Evolutionary conservation across 306 rosid species (phyloP).

Genomic region (Mimosa bimucronata): DNA sequence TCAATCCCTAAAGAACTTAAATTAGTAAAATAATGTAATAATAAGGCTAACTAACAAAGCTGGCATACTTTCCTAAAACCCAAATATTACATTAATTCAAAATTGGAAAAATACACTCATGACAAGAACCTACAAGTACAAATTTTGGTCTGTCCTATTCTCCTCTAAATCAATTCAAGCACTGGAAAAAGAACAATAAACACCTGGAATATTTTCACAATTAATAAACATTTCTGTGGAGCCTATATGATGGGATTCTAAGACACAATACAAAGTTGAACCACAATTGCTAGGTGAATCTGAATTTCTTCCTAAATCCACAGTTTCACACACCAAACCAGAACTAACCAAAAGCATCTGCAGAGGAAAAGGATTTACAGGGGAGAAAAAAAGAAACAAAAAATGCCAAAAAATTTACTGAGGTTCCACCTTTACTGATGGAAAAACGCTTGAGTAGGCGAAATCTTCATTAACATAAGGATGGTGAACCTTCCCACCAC

Average conservation of each 20-base stretch:
- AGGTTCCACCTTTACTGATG: slow-evolving; percentile 11
- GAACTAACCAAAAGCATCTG: not conserved
- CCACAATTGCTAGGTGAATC: not conserved
- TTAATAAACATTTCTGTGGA: not conserved
- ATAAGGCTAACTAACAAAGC: not conserved
- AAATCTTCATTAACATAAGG: slow-evolving; percentile 45
- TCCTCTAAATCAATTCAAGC: not conserved
- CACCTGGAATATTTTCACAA: not conserved
- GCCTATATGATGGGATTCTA: not conserved
- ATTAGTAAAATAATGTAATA: not conserved
- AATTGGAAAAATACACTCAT: not conserved
- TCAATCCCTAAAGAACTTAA: not conserved
- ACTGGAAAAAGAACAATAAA: not conserved
- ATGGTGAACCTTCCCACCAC: slow-evolving; percentile 37
- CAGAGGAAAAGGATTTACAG: not conserved
- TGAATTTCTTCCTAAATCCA: not conserved
- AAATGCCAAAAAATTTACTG: not conserved
- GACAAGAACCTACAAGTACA: not conserved
- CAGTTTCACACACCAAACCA: not conserved
- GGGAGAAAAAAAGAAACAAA: not conserved
- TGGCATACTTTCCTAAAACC: not conserved
- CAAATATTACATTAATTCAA: not conserved
- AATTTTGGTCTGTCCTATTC: not conserved
- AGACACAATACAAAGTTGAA: not conserved
- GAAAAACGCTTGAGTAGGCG: not conserved